A percentile compares a stretch with the other conserved stretches of the same genome.
These are phyloP conservation scores for Verticillium zaregamsianum DNA, from an alignment of 2,329 filamentous ascomycete species.

Conservation along the genomic window DNA sequence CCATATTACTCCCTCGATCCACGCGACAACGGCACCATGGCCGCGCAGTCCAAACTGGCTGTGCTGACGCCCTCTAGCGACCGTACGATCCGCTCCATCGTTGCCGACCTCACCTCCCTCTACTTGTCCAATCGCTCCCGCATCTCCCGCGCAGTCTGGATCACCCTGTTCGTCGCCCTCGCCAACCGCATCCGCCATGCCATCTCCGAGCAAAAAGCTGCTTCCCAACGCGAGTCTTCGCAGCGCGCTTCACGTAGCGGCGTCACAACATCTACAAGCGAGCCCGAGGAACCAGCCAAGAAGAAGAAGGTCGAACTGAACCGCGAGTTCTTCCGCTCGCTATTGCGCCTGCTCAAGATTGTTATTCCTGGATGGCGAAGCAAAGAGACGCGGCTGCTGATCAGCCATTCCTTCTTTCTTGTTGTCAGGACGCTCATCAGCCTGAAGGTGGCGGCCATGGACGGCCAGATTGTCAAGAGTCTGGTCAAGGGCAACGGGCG, in stretches of 20 bases:
- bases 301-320: conserved; percentile 89
- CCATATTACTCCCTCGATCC: not conserved
- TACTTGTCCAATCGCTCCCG: conserved; percentile 77
- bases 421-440: conserved; percentile 89
- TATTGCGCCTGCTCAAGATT: conserved; percentile 76
- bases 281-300: conserved; percentile 20
- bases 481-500: conserved; percentile 86
- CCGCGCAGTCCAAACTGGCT: conserved; percentile 68
- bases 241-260: conserved; percentile 39
- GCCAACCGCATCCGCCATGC: conserved; percentile 86
- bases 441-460: conserved; percentile 92
- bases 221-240: conserved; percentile 64
- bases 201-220: conserved; percentile 87
- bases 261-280: conserved; percentile 44
- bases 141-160: conserved; percentile 79
- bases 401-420: conserved; percentile 91
- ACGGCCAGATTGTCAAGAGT: conserved; percentile 87
- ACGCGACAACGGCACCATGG: conserved; percentile 50
- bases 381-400: conserved; percentile 79
- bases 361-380: conserved; percentile 87
- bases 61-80: conserved; percentile 47
- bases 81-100: conserved; percentile 59
- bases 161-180: conserved; percentile 75
- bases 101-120: conserved; percentile 63
- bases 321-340: conserved; percentile 70